Percentiles rank a stretch among this genome's conserved stretches.
Conservation (phyloP, 2,329 filamentous ascomycete species). For the Helicocarpus griseus region DNA sequence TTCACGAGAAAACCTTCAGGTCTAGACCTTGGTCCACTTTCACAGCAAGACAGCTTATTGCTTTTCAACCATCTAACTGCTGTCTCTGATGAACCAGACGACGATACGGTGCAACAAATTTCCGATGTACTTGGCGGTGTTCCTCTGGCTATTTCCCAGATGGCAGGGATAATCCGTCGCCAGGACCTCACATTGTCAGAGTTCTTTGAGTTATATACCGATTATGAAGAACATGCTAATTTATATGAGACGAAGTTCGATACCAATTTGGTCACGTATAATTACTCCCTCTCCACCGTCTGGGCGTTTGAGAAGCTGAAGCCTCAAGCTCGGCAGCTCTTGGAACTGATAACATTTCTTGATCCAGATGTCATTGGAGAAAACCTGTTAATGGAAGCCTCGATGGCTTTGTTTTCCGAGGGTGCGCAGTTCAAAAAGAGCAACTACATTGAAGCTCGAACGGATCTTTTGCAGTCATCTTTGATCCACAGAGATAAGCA, state of each 20-base stretch:
- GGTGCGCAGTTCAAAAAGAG: constrained; percentile 10
- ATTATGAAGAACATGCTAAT: constrained; percentile 8
- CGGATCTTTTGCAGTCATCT: constrained; percentile 18
- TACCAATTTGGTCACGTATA: constrained; percentile 7
- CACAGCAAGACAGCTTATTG: constrained; percentile 1
- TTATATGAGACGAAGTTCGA: constrained; percentile 7
- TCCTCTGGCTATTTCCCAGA: constrained; percentile 17
- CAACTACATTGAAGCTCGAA: constrained; percentile 16
- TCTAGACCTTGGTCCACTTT: constrained; percentile 11
- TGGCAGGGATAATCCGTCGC: constrained; percentile 15
- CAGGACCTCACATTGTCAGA: constrained; percentile 11
- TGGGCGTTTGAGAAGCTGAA: constrained; percentile 15
- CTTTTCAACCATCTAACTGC: constrained; percentile 4
- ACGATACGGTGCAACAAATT: constrained; percentile 9
- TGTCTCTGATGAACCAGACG: constrained; percentile 1
- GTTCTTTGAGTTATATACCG: constrained; percentile 11
- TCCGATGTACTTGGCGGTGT: constrained; percentile 12
- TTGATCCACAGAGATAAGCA: constrained; percentile 16
- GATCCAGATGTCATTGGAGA: constrained; percentile 18
- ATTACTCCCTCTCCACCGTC: constrained; percentile 12
- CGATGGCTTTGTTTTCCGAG: neutral
- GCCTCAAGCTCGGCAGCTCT: constrained; percentile 4
- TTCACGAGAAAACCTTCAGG: constrained; percentile 4
- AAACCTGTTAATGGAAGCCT: constrained; percentile 8
- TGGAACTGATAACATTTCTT: constrained; percentile 15